A percentile compares a stretch with the other conserved stretches of the same genome.
Evolutionary conservation across 2,329 filamentous ascomycete species (phyloP).

Genomic region (Hypoxylon sp.): DNA sequence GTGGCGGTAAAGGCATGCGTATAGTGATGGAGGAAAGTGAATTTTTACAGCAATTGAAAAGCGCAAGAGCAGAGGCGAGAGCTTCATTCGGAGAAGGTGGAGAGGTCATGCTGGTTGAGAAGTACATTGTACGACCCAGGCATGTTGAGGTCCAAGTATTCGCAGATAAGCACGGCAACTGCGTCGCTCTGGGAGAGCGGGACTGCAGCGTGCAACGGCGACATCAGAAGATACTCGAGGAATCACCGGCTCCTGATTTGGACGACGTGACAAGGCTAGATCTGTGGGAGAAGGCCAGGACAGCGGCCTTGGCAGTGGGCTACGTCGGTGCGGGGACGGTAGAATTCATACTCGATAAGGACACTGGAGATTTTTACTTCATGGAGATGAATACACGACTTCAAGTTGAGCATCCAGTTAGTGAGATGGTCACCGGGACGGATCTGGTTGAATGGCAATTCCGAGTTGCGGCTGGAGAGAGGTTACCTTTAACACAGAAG

Average conservation of each 20-base stretch:
- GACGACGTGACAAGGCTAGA: slow-evolving; percentile 70
- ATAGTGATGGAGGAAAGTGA: slow-evolving; percentile 78
- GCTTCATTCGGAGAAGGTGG: slow-evolving; percentile 85
- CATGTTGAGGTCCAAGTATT: slow-evolving; percentile 95
- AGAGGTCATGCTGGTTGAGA: slow-evolving; percentile 86
- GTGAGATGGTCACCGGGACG: slow-evolving; percentile 75
- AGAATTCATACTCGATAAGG: slow-evolving; percentile 90
- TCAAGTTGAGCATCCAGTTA: slow-evolving; percentile 97
- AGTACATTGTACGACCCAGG: slow-evolving; percentile 81
- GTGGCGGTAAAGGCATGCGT: slow-evolving; percentile 87
- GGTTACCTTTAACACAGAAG: slow-evolving; percentile 67
- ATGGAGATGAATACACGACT: slow-evolving; percentile 89
- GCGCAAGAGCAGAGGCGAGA: slow-evolving; percentile 80
- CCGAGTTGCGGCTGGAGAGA: slow-evolving; percentile 73
- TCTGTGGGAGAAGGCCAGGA: slow-evolving; percentile 75
- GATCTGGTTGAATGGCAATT: slow-evolving; percentile 97
- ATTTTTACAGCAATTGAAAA: slow-evolving; percentile 77
- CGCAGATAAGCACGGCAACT: slow-evolving; percentile 82
- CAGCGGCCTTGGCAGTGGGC: slow-evolving; percentile 79
- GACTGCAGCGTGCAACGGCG: slow-evolving; percentile 90
- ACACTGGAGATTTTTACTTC: slow-evolving; percentile 83
- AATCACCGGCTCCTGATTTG: slow-evolving; percentile 82
- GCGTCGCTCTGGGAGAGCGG: slow-evolving; percentile 86
- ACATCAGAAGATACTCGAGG: slow-evolving; percentile 92
- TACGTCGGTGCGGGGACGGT: slow-evolving; percentile 93